Evolutionary conservation across 179 eudicot species (phyloP), one percentile per base, ranked within the genome.

Genomic region (Dionaea muscipula): DNA sequence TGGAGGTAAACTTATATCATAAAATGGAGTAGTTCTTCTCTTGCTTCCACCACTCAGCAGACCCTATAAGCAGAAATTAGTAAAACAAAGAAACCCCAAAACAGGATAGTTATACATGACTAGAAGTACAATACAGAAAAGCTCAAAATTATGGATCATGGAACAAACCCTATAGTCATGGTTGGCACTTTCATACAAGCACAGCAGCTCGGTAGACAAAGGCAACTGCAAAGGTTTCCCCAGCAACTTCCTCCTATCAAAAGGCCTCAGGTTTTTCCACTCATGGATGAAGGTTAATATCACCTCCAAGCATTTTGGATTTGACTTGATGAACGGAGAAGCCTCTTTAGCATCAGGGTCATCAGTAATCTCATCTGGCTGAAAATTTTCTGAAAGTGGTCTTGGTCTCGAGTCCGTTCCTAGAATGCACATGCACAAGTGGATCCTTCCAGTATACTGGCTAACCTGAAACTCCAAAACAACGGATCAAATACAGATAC

Each of bases 191-290:
- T 81, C 88, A 67, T 71, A 75, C 73, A 84, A 70, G 48, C 76
- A 80, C 67, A 73, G 71, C 57, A 93, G 71, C 71, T 93, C 99
- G 53, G 66, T 53, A 49, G 85, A 72, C 48, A 93, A 75, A 39
- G 99, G 99, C 50, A 88, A 78, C 70, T 85, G 94, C 69, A 88
- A 72, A 74, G 95, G 93, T 64, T 81, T 93, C 53, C 72, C 81
- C 55, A 77, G 70, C 70, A 93, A 59, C 62, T 75, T 82, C 69
- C 61, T 84, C 64, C 73, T 69, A 36, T 84, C 86, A 49, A 84
- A 71, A 39, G 80, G 85, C 55, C 72, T 82, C 64, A 93, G 76
- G 68, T 62, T 72, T 58, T 75, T 77, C 99, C 99, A 93, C 65
- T 88, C 89, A 15, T 62, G 60, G 51, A 83, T 53, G 70, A 93